Conservation (phyloP, 1,139 yeast species). For the Candida mesenterica region DNA sequence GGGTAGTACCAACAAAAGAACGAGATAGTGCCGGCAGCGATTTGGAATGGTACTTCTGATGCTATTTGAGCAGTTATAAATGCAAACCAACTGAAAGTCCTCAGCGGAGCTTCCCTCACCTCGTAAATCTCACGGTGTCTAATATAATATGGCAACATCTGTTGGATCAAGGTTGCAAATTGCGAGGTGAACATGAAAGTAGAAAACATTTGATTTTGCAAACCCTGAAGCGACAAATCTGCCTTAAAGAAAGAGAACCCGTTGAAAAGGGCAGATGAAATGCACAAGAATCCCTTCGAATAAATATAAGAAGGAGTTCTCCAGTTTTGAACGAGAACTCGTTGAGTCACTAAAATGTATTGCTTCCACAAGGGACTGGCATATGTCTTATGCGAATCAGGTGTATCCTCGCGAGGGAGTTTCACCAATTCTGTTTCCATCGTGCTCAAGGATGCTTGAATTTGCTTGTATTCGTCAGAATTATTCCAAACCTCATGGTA, state of each 20-base stretch:
- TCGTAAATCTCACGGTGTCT: slow-evolving; percentile 70
- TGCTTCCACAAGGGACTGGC: slow-evolving; percentile 51
- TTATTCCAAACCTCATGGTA: slow-evolving; percentile 65
- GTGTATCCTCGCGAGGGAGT: slow-evolving; percentile 24
- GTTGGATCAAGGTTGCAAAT: slow-evolving; percentile 59
- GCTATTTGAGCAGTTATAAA: slow-evolving; percentile 39
- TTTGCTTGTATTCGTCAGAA: slow-evolving; percentile 51
- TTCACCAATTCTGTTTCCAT: slow-evolving; percentile 49
- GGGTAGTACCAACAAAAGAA: slow-evolving; percentile 46
- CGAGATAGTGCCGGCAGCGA: slow-evolving; percentile 33
- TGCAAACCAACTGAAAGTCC: slow-evolving; percentile 50
- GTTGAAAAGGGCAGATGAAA: slow-evolving; percentile 56
- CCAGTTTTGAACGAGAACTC: slow-evolving; percentile 67
- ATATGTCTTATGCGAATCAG: slow-evolving; percentile 36
- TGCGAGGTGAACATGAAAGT: slow-evolving; percentile 55
- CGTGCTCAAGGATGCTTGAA: slow-evolving; percentile 37
- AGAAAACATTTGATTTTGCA: slow-evolving; percentile 58
- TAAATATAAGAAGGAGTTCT: slow-evolving; percentile 73
- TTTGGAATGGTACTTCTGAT: slow-evolving; percentile 36
- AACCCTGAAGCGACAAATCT: slow-evolving; percentile 54
- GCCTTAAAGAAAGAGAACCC: slow-evolving; percentile 78
- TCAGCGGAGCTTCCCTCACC: slow-evolving; percentile 70
- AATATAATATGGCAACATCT: slow-evolving; percentile 69
- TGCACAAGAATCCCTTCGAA: slow-evolving; percentile 57
- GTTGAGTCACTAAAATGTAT: slow-evolving; percentile 47